phyloP scores from a whole-genome alignment of 2,329 filamentous ascomycete species.

The Emericellopsis atlantica region DNA sequence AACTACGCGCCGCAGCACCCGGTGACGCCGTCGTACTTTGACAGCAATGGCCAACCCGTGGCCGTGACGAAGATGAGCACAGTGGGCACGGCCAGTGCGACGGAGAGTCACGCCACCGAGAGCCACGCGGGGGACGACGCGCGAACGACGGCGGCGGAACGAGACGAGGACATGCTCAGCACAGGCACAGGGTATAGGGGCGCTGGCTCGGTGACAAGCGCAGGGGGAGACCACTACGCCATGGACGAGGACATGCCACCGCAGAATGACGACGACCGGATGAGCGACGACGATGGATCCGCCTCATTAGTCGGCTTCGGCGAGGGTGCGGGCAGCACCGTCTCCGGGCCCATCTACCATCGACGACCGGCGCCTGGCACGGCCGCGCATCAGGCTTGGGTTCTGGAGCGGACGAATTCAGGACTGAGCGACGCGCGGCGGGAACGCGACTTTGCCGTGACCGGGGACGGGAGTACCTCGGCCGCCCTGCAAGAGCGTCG shows the following conservation, averaged over 20 bases:
- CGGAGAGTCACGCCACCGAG: slow-evolving; percentile 53
- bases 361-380: slow-evolving; percentile 30
- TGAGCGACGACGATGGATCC: slow-evolving; percentile 67
- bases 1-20: slow-evolving; percentile 24
- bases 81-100: slow-evolving; percentile 82
- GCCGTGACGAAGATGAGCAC: slow-evolving; percentile 72
- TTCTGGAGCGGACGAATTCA: slow-evolving; percentile 36
- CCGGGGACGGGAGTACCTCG: slow-evolving; percentile 25
- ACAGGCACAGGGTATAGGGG: slow-evolving; percentile 49
- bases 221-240: slow-evolving; percentile 24
- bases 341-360: slow-evolving; percentile 64
- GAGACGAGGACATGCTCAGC: slow-evolving; percentile 58
- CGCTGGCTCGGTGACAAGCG: slow-evolving; percentile 47
- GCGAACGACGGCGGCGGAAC: slow-evolving; percentile 39
- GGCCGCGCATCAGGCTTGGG: slow-evolving; percentile 22
- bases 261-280: slow-evolving; percentile 50
- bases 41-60: slow-evolving; percentile 56
- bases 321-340: slow-evolving; percentile 77
- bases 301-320: slow-evolving; percentile 85
- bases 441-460: slow-evolving; percentile 18
- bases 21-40: slow-evolving; percentile 63
- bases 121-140: slow-evolving; percentile 31
- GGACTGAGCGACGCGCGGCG: slow-evolving; percentile 34
- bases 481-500: slow-evolving; percentile 36
- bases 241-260: slow-evolving; percentile 43